phyloP scores from a whole-genome alignment of 371 early-diverging fungal genomes.

The Coemansia sp. region DNA sequence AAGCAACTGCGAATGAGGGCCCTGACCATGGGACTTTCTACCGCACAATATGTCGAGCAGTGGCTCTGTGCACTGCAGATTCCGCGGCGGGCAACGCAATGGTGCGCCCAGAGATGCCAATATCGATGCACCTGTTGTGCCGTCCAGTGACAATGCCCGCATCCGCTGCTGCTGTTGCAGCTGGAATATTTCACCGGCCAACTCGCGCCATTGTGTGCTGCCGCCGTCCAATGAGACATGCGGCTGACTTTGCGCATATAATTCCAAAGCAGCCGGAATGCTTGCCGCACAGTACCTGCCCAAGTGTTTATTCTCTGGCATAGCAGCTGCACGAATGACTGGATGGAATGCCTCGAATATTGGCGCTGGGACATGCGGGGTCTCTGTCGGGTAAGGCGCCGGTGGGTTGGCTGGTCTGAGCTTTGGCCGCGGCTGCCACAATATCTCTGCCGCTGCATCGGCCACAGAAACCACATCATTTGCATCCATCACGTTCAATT shows the following conservation, averaged over 20 bases:
- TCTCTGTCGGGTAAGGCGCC: constrained; percentile 32
- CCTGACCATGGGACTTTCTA: neutral
- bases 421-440: constrained; percentile 1
- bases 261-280: neutral
- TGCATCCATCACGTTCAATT: neutral
- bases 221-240: constrained; percentile 4
- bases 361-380: constrained; percentile 32
- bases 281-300: neutral
- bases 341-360: constrained; percentile 1
- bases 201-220: constrained; percentile 14
- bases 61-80: constrained; percentile 27
- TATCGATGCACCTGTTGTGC: neutral
- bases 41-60: constrained; percentile 14
- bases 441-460: neutral
- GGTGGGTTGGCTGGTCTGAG: constrained; percentile 20
- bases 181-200: neutral
- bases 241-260: neutral
- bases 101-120: neutral
- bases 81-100: constrained; percentile 14
- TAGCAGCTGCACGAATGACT: neutral
- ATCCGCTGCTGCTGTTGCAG: constrained; percentile 1
- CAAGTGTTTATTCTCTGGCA: neutral
- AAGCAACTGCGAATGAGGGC: constrained; percentile 15
- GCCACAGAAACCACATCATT: neutral
- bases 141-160: neutral